Base-by-base conservation (phyloP, 495 filamentous ascomycete species). In the Aspergillus haitiensis region DNA sequence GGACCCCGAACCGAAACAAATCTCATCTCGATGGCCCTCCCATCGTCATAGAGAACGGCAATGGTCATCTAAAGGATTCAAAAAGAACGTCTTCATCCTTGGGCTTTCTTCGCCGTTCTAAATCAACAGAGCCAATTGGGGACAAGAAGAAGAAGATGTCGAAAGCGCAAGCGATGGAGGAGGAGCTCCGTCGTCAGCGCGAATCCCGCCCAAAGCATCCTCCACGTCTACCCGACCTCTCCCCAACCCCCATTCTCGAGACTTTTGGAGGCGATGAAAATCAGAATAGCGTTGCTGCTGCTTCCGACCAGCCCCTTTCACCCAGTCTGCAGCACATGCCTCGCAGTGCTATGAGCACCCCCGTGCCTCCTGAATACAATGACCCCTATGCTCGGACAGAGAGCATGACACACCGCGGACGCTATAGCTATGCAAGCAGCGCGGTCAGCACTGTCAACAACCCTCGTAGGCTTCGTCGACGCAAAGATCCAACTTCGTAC, bases 401-500 rank as follows among this genome's bases (percentile, higher is more conserved):
- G 75, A 98, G 94, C 81, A 97, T 98, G 91, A 92, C 95, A 55
- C 87, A 98, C 75, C 91, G 94, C 65, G 92, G 94, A 52, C 90
- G 94, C 48, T 96, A 97, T 75, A 97, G 93, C 75, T 97, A 97
- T 70, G 94, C 93, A 52, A 96, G 91, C 75, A 95, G 89, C 74
- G 88, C 90, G 34, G 82, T 91, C 52, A 97, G 91, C 75, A 91
- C 90, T 58, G 86, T 97, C 76, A 97, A 97, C 79, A 96, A 91
- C 75, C 94, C 94, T 45, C 85, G 94, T 61, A 86, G 94, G 67
- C 87, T 98, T 49, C 84, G 94, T 63, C 87, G 94, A 72, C 89
- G 94, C 77, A 97, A 94, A 80, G 94, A 98, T 68, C 94, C 94
- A 18, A 97, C 92, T 6, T 90, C 94, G 7, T 98, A 97, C 82